phyloP scores from a whole-genome alignment of 2,329 filamentous ascomycete genomes.

The Colletotrichum costaricense region DNA sequence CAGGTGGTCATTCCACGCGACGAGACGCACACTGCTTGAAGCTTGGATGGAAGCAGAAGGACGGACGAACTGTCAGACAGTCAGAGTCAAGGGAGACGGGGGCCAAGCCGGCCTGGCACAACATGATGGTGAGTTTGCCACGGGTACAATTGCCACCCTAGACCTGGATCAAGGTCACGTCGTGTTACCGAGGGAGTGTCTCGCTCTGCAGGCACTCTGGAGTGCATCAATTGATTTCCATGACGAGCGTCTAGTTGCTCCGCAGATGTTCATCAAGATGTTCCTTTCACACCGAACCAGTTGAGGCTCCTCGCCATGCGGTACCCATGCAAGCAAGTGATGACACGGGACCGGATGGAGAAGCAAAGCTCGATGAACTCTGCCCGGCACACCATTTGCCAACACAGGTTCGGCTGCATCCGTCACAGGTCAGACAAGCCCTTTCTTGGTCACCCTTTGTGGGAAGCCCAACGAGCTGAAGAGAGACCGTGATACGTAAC shows the following conservation, averaged over 20 bases:
- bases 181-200: conserved; percentile 10
- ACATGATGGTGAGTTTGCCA: background rate
- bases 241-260: background rate
- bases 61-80: background rate
- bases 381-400: background rate
- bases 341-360: background rate
- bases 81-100: background rate
- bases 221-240: background rate
- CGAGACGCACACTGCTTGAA: background rate
- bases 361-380: background rate
- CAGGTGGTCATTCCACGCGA: background rate
- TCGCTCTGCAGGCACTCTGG: background rate
- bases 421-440: background rate
- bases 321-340: background rate
- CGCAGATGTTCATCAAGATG: conserved; percentile 1
- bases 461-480: conserved; percentile 1
- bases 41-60: conserved; percentile 25
- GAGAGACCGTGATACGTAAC: conserved; percentile 20
- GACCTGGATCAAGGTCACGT: background rate
- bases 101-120: conserved; percentile 14
- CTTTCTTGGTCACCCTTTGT: conserved; percentile 1
- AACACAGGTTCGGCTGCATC: background rate
- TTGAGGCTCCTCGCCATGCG: background rate
- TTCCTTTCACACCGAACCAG: background rate
- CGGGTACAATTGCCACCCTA: background rate